These are phyloP conservation scores for Scutellaria galericulata DNA, from an alignment of 257 asterid genomes.

Conservation along the genomic window DNA sequence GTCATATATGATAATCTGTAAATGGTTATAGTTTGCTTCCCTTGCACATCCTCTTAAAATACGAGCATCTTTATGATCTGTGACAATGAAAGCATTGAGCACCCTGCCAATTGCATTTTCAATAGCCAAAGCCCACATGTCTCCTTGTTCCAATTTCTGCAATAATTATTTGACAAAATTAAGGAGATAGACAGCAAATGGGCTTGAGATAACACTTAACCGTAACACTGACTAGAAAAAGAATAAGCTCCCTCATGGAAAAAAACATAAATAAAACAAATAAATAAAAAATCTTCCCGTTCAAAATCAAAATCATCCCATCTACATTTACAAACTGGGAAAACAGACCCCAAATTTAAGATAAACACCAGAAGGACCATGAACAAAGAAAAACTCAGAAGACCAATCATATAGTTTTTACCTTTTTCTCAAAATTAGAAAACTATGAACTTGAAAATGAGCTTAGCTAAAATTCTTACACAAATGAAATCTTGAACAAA, in stretches of 20 bases:
- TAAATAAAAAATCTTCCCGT: conserved; percentile 22
- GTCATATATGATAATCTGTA: conserved; percentile 79
- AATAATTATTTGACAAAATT: conserved; percentile 32
- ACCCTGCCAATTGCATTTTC: conserved; percentile 82
- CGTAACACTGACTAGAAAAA: conserved; percentile 6
- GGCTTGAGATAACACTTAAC: conserved; percentile 2
- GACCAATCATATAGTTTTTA: neutral
- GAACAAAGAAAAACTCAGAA: neutral
- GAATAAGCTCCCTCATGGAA: conserved; percentile 4
- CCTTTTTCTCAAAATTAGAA: neutral
- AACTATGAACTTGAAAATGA: neutral
- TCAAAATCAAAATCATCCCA: conserved; percentile 23
- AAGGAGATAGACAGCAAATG: conserved; percentile 33
- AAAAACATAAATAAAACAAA: too few species aligned
- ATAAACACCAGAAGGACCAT: neutral
- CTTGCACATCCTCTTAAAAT: conserved; percentile 75
- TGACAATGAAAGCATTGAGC: conserved; percentile 87
- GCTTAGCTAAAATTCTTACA: neutral
- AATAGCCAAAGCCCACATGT: conserved; percentile 78
- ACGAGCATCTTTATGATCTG: conserved; percentile 79
- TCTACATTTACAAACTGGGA: conserved; percentile 28
- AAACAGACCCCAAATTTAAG: conserved; percentile 19
- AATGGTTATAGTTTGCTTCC: conserved; percentile 68
- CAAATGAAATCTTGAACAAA: neutral
- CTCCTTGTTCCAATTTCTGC: conserved; percentile 78